Evolutionary conservation across 2,329 filamentous ascomycete genomes (phyloP).

Genomic region (Fusarium keratoplasticum): DNA sequence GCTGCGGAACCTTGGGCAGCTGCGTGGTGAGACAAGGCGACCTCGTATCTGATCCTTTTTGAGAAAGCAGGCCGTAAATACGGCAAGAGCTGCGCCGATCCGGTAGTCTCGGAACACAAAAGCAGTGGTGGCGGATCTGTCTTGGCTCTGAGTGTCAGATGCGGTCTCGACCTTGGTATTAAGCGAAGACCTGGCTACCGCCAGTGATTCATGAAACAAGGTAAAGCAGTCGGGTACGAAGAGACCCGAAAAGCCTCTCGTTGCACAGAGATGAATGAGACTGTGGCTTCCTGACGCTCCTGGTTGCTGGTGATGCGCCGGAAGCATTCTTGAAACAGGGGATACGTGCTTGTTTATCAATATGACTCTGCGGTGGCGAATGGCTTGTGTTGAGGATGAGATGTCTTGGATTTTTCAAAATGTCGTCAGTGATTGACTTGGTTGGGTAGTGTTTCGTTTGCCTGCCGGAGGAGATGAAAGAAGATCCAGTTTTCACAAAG

Average conservation of each 20-base stretch:
- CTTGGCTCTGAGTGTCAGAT: not conserved
- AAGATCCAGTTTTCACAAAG: not conserved
- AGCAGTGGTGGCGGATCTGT: not conserved
- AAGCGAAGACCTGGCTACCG: not conserved
- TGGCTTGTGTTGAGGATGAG: not conserved
- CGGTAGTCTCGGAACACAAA: conserved; percentile 9
- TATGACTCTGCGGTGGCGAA: not conserved
- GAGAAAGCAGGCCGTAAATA: not conserved
- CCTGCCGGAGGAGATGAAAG: not conserved
- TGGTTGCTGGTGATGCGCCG: not conserved
- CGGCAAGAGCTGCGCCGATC: not conserved
- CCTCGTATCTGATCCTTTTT: not conserved
- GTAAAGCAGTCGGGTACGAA: not conserved
- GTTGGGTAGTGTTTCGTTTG: not conserved
- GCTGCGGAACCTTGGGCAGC: not conserved
- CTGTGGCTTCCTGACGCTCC: not conserved
- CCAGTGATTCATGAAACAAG: not conserved
- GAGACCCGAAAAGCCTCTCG: not conserved
- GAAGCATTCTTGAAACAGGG: not conserved
- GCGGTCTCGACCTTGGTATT: not conserved
- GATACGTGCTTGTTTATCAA: not conserved
- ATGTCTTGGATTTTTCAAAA: not conserved
- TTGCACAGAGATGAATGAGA: not conserved
- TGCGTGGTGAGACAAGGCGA: not conserved
- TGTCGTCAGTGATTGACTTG: not conserved